Conservation (phyloP, 352 stramenopile species). For the Pythium rhizo-oryzae region DNA sequence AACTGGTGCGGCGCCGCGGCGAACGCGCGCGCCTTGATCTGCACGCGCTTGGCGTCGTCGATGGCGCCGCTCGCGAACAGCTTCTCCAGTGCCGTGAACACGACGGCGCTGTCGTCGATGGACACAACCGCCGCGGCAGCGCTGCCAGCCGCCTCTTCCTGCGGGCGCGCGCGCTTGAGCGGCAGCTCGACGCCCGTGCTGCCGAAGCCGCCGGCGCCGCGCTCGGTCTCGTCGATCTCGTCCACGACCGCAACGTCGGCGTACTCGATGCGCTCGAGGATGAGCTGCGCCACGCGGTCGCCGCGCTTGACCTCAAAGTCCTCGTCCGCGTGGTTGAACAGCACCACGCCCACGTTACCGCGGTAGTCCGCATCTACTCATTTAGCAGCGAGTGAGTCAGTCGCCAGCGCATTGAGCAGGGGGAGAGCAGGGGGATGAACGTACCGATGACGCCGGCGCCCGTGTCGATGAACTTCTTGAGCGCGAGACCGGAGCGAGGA, state of each 20-base stretch:
- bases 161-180: constrained; percentile 50
- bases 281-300: constrained; percentile 98
- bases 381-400: background rate
- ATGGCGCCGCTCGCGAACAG: constrained; percentile 52
- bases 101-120: constrained; percentile 21
- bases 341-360: constrained; percentile 97
- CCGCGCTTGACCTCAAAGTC: constrained; percentile 95
- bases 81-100: constrained; percentile 50
- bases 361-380: constrained; percentile 96
- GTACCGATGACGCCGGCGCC: constrained; percentile 96
- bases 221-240: constrained; percentile 94
- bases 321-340: constrained; percentile 97
- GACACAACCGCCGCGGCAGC: background rate
- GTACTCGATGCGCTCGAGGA: constrained; percentile 96
- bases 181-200: constrained; percentile 89
- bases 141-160: constrained; percentile 2
- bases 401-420: background rate
- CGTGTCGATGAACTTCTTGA: constrained; percentile 98
- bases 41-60: constrained; percentile 48
- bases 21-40: constrained; percentile 63
- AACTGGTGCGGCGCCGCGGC: constrained; percentile 57
- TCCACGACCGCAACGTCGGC: constrained; percentile 91
- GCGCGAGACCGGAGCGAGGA: constrained; percentile 93
- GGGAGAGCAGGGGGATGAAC: background rate
- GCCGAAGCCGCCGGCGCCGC: constrained; percentile 96